Evolutionary conservation across 2,329 filamentous ascomycete genomes (phyloP), one percentile per base, ranked within the genome.

Genomic region (Seiridium cupressi): DNA sequence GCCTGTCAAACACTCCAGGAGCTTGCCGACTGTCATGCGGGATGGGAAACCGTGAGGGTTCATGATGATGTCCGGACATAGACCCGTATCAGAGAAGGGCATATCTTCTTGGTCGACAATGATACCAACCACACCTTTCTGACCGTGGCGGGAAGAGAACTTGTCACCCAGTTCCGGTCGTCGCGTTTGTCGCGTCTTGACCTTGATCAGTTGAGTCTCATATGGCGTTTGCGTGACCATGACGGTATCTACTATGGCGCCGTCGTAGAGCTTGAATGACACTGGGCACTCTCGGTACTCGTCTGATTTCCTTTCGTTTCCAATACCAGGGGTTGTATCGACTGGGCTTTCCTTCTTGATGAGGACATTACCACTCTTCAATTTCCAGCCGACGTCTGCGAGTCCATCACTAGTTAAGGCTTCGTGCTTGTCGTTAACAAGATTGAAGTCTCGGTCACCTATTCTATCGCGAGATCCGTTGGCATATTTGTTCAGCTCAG

Each of bases 31-130:
- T 58, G 95, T 99, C 95, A 99, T 99, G 75, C 95, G 95, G 38
- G 94, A 98, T 1, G 95, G 95, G 83, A 99, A 99, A 88, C 95
- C 95, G 78, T 99, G 95, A 0, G 96, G 95, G 80, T 99, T 99
- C 95, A 99, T 99, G 85, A 99, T 99, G 66, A 99, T 97, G 76
- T 99, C 95, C 0, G 95, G 95, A n/a, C 88, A 89, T 66, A 99
- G 86, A 2, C 95, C 96, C 57, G 84, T 81, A 76, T 99, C 95
- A 42, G 90, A 90, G 78, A 99, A 99, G 0, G 95, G 95, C 87
- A 99, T 90, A 72, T 99, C 95, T 72, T 95, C 93, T 77, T 98
- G 94, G 63, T 97, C 91, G 18, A 94, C 93, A 61, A 99, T 97
- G 68, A 98, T 94, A 60, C 95, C 95, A 1, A 96, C 93, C 26